Evolutionary conservation across 179 eudicot genomes (phyloP).

Genomic region (Spergularia azorica): DNA sequence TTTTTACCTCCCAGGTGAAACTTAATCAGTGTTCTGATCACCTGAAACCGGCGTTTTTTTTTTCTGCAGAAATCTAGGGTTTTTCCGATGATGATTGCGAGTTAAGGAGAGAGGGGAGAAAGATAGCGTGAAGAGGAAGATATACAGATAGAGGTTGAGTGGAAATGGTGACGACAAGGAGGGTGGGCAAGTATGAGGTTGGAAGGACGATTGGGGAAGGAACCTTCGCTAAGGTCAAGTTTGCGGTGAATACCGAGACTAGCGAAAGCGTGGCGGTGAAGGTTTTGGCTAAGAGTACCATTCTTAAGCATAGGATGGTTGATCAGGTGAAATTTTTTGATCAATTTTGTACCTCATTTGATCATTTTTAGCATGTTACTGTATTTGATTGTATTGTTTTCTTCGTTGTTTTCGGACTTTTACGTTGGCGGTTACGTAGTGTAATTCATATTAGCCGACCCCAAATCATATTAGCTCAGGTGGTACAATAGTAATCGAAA

Average conservation of each 20-base stretch:
- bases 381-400: not conserved
- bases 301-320: conserved; percentile 74
- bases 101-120: conserved; percentile 3
- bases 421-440: too few species aligned
- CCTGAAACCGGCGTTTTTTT: not conserved
- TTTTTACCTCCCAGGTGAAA: not conserved
- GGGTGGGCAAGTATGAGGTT: conserved; percentile 80
- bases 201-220: conserved; percentile 91
- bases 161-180: conserved; percentile 45
- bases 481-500: too few species aligned
- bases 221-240: conserved; percentile 84
- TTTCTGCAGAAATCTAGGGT: not conserved
- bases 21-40: not conserved
- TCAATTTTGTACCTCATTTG: not conserved
- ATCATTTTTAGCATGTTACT: too few species aligned
- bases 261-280: conserved; percentile 78
- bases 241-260: conserved; percentile 61
- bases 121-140: too few species aligned
- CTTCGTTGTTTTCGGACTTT: not conserved
- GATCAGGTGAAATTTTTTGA: conserved; percentile 46
- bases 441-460: too few species aligned
- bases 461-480: too few species aligned
- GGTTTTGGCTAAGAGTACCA: conserved; percentile 66
- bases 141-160: not conserved
- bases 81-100: conserved; percentile 5